A percentile compares a stretch with the other conserved stretches of the same genome.
Conservation (phyloP, 305 asterid species). For the Fraxinus xanthoxyloides region DNA sequence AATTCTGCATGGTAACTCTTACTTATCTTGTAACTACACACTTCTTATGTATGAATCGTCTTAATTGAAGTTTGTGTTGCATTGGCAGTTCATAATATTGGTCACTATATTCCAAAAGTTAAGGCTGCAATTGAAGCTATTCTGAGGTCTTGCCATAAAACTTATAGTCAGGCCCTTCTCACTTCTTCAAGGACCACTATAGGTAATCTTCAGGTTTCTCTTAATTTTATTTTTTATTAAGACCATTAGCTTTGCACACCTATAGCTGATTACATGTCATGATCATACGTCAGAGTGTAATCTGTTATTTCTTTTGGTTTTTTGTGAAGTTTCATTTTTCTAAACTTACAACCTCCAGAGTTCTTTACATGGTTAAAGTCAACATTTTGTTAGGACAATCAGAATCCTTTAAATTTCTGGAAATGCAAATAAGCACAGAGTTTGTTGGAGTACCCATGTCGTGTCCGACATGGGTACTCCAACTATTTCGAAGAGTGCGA, state of each 20-base stretch:
- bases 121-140: constrained; percentile 95
- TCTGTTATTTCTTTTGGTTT: neutral
- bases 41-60: constrained; percentile 18
- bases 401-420: neutral
- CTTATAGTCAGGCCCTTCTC: constrained; percentile 90
- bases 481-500: no score
- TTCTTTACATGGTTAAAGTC: neutral
- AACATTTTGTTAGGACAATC: neutral
- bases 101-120: constrained; percentile 97
- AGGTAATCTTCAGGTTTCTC: constrained; percentile 48
- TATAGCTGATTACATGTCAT: constrained; percentile 5
- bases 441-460: no score
- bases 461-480: no score
- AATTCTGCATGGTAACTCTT: constrained; percentile 82
- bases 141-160: constrained; percentile 85
- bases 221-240: constrained; percentile 7
- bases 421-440: neutral
- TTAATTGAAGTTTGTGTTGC: constrained; percentile 20
- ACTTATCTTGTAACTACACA: constrained; percentile 20
- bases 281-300: neutral
- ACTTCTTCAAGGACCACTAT: constrained; percentile 95
- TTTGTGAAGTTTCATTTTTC: neutral
- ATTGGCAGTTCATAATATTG: constrained; percentile 85
- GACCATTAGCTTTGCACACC: constrained; percentile 15
- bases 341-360: neutral